Conservation (phyloP, 129 eudicot genomes). For the Ambrosia trifida region DNA sequence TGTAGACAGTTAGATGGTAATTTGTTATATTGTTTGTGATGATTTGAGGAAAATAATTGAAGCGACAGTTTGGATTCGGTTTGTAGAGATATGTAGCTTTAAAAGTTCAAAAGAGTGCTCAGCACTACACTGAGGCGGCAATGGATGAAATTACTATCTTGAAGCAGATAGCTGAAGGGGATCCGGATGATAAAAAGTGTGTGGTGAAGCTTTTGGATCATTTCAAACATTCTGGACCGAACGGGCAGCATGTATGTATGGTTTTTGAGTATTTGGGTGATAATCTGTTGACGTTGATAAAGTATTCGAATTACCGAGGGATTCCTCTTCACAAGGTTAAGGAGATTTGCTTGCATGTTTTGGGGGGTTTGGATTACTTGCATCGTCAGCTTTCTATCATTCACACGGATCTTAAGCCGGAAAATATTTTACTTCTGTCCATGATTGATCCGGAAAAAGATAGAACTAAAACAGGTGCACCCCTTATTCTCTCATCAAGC, state of each 20-base stretch:
- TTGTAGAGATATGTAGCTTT: constrained; percentile 81
- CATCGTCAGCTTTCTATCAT: constrained; percentile 86
- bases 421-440: constrained; percentile 75
- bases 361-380: constrained; percentile 91
- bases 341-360: constrained; percentile 75
- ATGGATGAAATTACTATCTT: constrained; percentile 89
- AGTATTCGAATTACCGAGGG: constrained; percentile 79
- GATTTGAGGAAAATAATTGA: neutral
- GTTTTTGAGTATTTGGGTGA: constrained; percentile 93
- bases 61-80: neutral
- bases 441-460: constrained; percentile 79
- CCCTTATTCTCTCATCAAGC: constrained; percentile 55
- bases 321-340: constrained; percentile 76
- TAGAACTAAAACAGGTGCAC: constrained; percentile 60
- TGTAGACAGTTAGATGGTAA: neutral
- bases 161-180: constrained; percentile 84
- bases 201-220: constrained; percentile 95
- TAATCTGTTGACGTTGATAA: constrained; percentile 79
- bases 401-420: constrained; percentile 94
- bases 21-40: constrained; percentile 18
- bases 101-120: constrained; percentile 96
- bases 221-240: constrained; percentile 91
- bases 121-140: constrained; percentile 90
- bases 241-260: constrained; percentile 98
- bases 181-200: constrained; percentile 73